Conservation (phyloP, 2,329 filamentous ascomycete species). For the Ilyonectria robusta region DNA sequence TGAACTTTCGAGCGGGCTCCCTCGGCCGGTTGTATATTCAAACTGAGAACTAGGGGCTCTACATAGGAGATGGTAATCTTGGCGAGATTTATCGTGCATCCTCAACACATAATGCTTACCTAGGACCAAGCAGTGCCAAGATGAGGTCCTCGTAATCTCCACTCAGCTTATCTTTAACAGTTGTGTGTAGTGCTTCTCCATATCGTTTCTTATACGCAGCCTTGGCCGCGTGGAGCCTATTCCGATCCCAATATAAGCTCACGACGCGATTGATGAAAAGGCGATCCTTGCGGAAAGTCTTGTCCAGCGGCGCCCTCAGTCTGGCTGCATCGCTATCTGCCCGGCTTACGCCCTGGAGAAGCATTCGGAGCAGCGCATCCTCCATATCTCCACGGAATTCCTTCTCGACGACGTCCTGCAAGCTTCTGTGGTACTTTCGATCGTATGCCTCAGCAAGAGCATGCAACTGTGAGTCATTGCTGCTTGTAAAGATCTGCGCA, state of each 20-base stretch:
- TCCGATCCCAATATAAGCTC: constrained; percentile 51
- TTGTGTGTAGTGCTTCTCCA: too few relatives aligned
- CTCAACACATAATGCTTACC: too few relatives aligned
- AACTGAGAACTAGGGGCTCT: too few relatives aligned
- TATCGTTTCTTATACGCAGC: constrained; percentile 73
- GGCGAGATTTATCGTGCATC: too few relatives aligned
- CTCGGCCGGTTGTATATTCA: too few relatives aligned
- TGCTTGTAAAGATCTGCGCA: constrained; percentile 50
- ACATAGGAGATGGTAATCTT: too few relatives aligned
- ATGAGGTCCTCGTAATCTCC: constrained; percentile 50
- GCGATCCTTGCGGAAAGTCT: constrained; percentile 47
- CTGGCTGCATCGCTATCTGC: constrained; percentile 46
- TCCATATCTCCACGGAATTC: constrained; percentile 54
- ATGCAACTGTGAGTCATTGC: constrained; percentile 52
- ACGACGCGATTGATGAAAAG: constrained; percentile 52
- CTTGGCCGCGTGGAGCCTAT: constrained; percentile 54
- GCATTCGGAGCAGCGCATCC: constrained; percentile 51
- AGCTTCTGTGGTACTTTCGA: constrained; percentile 51
- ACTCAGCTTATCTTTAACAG: constrained; percentile 43
- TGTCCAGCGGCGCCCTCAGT: constrained; percentile 45
- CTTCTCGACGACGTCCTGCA: constrained; percentile 53
- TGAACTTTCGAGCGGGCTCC: too few relatives aligned
- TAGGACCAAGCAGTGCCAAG: too few relatives aligned
- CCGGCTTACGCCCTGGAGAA: constrained; percentile 42
- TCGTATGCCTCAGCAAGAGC: constrained; percentile 49